A percentile compares a stretch with the other conserved stretches of the same genome.
Evolutionary conservation across 2,329 filamentous ascomycete genomes (phyloP).

Genomic region (Aureobasidium sp.): DNA sequence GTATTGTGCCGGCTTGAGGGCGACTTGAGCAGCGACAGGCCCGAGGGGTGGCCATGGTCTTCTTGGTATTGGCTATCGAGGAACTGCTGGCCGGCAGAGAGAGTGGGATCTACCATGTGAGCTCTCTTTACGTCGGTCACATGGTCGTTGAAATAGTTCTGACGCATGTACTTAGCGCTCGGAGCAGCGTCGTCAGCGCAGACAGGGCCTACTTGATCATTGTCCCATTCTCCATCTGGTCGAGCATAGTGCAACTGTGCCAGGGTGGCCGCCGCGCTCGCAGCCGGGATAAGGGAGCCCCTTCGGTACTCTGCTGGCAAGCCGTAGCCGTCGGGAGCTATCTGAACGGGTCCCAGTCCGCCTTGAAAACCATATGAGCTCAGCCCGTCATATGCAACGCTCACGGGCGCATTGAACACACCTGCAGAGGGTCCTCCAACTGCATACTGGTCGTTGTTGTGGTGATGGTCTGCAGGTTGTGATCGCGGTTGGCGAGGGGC

Average conservation of each 20-base stretch:
- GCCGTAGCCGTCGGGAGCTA: conserved; percentile 29
- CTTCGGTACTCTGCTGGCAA: conserved; percentile 72
- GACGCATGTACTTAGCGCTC: conserved; percentile 25
- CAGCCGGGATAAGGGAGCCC: conserved; percentile 70
- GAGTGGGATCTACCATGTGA: conserved; percentile 25
- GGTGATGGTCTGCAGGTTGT: conserved; percentile 27
- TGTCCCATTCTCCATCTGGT: conserved; percentile 80
- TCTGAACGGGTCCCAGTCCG: conserved; percentile 28
- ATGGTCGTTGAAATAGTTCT: conserved; percentile 49
- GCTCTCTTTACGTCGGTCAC: conserved; percentile 24
- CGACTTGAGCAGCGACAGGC: conserved; percentile 78
- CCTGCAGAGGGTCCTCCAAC: conserved; percentile 37
- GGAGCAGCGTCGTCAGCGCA: conserved; percentile 20
- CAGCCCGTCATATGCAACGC: conserved; percentile 34
- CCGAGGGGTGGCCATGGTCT: conserved; percentile 15
- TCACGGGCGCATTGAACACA: conserved; percentile 36
- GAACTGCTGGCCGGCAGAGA: conserved; percentile 26
- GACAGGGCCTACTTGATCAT: conserved; percentile 70
- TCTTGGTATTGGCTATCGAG: conserved; percentile 26
- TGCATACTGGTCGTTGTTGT: conserved; percentile 28
- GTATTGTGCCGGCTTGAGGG: conserved; percentile 91
- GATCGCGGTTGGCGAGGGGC: conserved; percentile 20
- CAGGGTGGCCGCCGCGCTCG: conserved; percentile 85
- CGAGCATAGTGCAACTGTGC: conserved; percentile 87
- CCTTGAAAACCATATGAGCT: conserved; percentile 37